These are phyloP conservation scores for Pythium inflatum DNA, from an alignment of 352 stramenopile genomes.

Conservation along the genomic window DNA sequence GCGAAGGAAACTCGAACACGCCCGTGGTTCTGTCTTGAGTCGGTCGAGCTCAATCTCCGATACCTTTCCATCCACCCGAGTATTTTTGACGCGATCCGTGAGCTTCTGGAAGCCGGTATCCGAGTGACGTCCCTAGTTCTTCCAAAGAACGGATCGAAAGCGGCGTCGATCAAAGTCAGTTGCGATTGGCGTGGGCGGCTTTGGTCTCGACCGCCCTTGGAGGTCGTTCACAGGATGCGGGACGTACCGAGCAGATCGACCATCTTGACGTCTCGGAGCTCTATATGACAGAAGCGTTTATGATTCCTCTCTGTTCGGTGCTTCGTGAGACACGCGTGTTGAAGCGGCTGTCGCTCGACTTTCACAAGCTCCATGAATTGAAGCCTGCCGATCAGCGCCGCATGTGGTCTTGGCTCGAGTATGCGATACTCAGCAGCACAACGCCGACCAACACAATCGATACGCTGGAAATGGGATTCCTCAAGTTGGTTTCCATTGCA, in stretches of 20 bases:
- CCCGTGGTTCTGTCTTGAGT: not conserved
- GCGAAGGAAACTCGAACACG: not conserved
- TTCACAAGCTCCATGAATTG: not conserved
- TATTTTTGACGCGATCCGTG: conserved; percentile 5
- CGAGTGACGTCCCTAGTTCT: not conserved
- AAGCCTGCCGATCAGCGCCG: not conserved
- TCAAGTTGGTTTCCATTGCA: not conserved
- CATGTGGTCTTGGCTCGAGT: not conserved
- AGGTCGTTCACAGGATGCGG: not conserved
- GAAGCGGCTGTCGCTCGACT: not conserved
- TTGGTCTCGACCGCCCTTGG: not conserved
- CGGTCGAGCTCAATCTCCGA: not conserved
- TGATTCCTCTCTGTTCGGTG: not conserved
- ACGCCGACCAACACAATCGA: not conserved
- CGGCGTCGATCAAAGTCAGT: not conserved
- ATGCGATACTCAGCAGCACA: not conserved
- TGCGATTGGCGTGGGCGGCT: not conserved
- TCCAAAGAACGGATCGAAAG: not conserved
- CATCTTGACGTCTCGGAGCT: not conserved
- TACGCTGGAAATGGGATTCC: not conserved
- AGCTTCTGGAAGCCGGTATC: conserved; percentile 7
- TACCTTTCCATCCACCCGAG: not conserved
- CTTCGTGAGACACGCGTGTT: conserved; percentile 1
- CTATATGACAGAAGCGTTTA: not conserved
- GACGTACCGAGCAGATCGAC: not conserved